Evolutionary conservation across 2,329 filamentous ascomycete species (phyloP), one percentile per base, ranked within the genome.

Genomic region (Neurospora sp.): DNA sequence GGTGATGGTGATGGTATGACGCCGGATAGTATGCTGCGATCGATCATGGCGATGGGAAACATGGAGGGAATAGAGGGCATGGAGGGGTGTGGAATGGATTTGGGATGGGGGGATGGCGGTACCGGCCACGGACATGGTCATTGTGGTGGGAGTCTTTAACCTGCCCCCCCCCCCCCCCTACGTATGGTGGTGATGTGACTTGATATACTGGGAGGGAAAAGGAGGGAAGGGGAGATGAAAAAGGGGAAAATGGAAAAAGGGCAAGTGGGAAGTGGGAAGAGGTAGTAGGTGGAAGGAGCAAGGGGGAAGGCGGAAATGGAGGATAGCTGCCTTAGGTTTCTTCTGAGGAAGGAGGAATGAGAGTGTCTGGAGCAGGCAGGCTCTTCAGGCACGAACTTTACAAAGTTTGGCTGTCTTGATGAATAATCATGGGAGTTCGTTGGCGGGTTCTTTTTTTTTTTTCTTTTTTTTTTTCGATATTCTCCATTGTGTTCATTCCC

Each of bases 31-130:
- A 83, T 89, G 62, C 78, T 89, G 66, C 81, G 85, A 70, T 84
- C 85, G 9, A 78, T 89, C 70, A 86, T 88, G 83, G 85, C 83
- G 69, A 84, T 89, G 80, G 84, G 84, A 8, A 82, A 86, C 0
- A 87, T 90, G 83, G 87, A 89, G 73, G 83, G 84, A 11, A 87
- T 90, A 84, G 86, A 87, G 1, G 23, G 23, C 7, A 58, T 58
- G 23, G 52, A 62, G 15, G 52, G 23, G 7, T 73, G 78, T 86
- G 70, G 80, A 79, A 17, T 78, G 81, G 39, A 62, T 36, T 33
- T 62, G 52, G 52, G 52, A 3, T 33, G 52, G 52, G 52, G 52
- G 8, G 15, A 62, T 33, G 52, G 19, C n/a, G 9, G 10, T 23
- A 23, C 19, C 10, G 6, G 11, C 15, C 46, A 58, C 5, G 46